Percentiles rank a stretch among this genome's conserved stretches.
phyloP scores from a whole-genome alignment of 768 basidiomycete genomes.

The Psilocybe tampanensis region DNA sequence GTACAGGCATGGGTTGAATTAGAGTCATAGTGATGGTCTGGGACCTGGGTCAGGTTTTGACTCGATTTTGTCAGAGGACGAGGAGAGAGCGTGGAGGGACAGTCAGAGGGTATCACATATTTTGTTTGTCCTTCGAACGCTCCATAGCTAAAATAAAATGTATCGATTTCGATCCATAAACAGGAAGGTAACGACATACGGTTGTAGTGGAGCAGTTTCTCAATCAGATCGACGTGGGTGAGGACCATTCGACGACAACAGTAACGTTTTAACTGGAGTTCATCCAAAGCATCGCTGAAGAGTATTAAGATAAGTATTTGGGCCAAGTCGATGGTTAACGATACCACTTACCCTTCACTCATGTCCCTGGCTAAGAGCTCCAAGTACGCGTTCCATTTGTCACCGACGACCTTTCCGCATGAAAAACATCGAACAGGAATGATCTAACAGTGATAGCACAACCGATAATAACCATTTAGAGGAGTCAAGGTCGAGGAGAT shows the following conservation, averaged over 20 bases:
- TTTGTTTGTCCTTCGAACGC: slow-evolving; percentile 3
- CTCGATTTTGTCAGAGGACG: background rate
- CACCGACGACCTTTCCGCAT: slow-evolving; percentile 95
- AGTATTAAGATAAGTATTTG: background rate
- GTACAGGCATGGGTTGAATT: background rate
- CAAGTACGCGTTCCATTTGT: slow-evolving; percentile 92
- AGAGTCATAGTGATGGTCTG: background rate
- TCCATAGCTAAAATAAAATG: slow-evolving; percentile 32
- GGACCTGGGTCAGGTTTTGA: background rate
- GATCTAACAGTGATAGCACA: slow-evolving; percentile 54
- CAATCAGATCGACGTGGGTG: slow-evolving; percentile 97
- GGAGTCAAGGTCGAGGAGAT: background rate
- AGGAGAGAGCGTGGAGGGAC: background rate
- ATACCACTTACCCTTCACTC: slow-evolving; percentile 78
- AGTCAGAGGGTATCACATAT: background rate
- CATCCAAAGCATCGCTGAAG: slow-evolving; percentile 83
- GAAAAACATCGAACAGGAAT: slow-evolving; percentile 97
- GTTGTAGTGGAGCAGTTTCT: slow-evolving; percentile 95
- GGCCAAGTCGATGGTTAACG: background rate
- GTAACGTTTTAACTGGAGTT: slow-evolving; percentile 88
- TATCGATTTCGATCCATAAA: background rate
- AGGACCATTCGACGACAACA: slow-evolving; percentile 97
- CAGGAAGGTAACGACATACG: slow-evolving; percentile 52
- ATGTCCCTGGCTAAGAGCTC: slow-evolving; percentile 78
- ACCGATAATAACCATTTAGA: background rate